phyloP scores from a whole-genome alignment of 2,329 filamentous ascomycete species.

The Penicillium glabrum region DNA sequence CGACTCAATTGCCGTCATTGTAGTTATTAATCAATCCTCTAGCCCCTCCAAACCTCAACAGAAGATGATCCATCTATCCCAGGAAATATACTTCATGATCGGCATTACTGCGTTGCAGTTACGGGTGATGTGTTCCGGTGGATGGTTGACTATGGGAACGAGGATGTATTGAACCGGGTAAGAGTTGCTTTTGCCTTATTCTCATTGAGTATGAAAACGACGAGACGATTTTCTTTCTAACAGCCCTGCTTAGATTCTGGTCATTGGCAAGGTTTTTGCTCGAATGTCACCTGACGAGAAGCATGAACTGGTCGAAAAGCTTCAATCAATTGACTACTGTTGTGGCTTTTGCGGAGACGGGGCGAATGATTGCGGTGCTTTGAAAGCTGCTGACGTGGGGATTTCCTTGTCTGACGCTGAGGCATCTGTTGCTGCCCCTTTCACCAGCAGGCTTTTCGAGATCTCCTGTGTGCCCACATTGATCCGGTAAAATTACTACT shows the following conservation, averaged over 20 bases:
- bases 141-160: conserved; percentile 86
- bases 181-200: conserved; percentile 23
- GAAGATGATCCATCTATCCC: conserved; percentile 80
- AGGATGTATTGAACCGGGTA: conserved; percentile 72
- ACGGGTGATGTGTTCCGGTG: conserved; percentile 95
- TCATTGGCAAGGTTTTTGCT: conserved; percentile 88
- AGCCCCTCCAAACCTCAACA: conserved; percentile 70
- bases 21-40: conserved; percentile 8
- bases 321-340: conserved; percentile 94
- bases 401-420: conserved; percentile 97
- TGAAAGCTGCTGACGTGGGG: conserved; percentile 96
- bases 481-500: conserved; percentile 62
- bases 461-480: conserved; percentile 93
- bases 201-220: background rate
- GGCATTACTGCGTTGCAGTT: conserved; percentile 85
- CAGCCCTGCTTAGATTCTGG: conserved; percentile 66
- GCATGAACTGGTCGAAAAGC: conserved; percentile 93
- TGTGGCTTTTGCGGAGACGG: conserved; percentile 96
- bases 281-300: conserved; percentile 99
- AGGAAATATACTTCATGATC: conserved; percentile 76
- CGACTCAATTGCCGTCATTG: background rate
- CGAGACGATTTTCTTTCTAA: background rate
- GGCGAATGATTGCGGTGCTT: conserved; percentile 93
- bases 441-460: conserved; percentile 92
- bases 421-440: conserved; percentile 95